These are phyloP conservation scores for Thyridium curvatum DNA, from an alignment of 2,329 filamentous ascomycete genomes.

Conservation along the genomic window DNA sequence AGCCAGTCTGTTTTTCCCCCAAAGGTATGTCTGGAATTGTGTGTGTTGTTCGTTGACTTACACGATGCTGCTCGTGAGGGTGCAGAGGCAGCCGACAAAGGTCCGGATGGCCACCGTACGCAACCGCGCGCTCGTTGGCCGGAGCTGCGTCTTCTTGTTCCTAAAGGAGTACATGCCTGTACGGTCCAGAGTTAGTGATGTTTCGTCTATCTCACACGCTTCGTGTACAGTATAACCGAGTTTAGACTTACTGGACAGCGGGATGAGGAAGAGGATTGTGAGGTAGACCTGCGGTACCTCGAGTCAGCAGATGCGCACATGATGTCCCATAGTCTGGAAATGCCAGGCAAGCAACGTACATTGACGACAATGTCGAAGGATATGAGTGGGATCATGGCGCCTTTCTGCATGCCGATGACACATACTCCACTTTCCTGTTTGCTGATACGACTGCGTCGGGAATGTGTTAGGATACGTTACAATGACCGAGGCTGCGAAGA, in stretches of 20 bases:
- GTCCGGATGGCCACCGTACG: constrained; percentile 49
- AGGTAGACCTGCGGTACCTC: constrained; percentile 40
- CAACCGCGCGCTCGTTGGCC: constrained; percentile 31
- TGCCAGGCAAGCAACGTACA: constrained; percentile 23
- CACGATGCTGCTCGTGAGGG: constrained; percentile 51
- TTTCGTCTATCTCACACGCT: too few relatives aligned
- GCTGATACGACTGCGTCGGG: constrained; percentile 43
- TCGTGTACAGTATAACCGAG: too few relatives aligned
- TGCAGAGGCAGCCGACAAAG: constrained; percentile 52
- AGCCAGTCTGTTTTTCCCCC: too few relatives aligned
- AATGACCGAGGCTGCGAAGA: neutral
- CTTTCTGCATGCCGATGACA: constrained; percentile 54
- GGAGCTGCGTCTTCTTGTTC: constrained; percentile 26
- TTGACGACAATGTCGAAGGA: constrained; percentile 55
- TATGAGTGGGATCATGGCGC: constrained; percentile 56
- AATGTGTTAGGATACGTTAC: neutral
- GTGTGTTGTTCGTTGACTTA: constrained; percentile 22
- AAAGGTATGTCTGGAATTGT: too few relatives aligned
- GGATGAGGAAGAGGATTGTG: constrained; percentile 56
- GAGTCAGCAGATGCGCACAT: constrained; percentile 2
- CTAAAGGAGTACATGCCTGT: constrained; percentile 50
- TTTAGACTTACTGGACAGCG: constrained; percentile 41
- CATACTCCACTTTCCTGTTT: constrained; percentile 49
- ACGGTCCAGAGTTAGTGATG: too few relatives aligned
- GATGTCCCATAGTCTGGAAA: too few relatives aligned